These are phyloP conservation scores for Scortechinia acanthostroma DNA, from an alignment of 2,329 filamentous ascomycete genomes.

Conservation along the genomic window DNA sequence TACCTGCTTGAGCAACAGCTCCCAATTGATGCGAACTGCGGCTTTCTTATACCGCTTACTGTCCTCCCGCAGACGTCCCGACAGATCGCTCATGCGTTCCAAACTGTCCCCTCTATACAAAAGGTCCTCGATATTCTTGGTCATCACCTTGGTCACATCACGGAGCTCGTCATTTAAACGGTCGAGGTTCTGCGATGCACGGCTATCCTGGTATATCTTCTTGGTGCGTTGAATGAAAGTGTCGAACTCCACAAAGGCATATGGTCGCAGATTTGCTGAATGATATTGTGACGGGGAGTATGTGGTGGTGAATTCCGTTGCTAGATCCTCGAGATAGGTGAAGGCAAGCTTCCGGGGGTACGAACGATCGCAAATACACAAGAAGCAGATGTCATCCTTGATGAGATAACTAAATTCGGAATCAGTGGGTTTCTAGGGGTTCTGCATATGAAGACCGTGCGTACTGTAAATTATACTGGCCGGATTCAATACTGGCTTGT, in stretches of 20 bases:
- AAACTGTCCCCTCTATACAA: constrained; percentile 89
- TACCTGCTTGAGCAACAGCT: constrained; percentile 80
- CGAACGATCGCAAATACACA: constrained; percentile 85
- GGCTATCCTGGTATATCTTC: constrained; percentile 85
- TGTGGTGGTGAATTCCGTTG: constrained; percentile 81
- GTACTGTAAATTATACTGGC: constrained; percentile 56
- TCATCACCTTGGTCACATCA: constrained; percentile 99
- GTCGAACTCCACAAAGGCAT: constrained; percentile 97
- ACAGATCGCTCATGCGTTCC: constrained; percentile 95
- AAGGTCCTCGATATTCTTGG: constrained; percentile 97
- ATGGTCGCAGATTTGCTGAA: constrained; percentile 72
- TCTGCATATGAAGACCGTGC: constrained; percentile 51
- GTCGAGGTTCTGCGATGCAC: constrained; percentile 85
- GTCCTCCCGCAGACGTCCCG: constrained; percentile 78
- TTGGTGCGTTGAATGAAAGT: constrained; percentile 91
- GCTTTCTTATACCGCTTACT: constrained; percentile 89
- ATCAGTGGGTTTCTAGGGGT: constrained; percentile 21
- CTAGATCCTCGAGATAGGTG: constrained; percentile 90
- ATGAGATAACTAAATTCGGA: constrained; percentile 72
- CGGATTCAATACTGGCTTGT: constrained; percentile 59
- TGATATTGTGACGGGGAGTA: constrained; percentile 72
- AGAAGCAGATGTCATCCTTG: constrained; percentile 75
- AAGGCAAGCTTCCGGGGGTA: constrained; percentile 98
- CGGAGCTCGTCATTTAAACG: constrained; percentile 94
- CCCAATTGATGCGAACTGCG: constrained; percentile 95